Conservation (phyloP, 768 basidiomycete species). For the Strobilomyces confusus region DNA sequence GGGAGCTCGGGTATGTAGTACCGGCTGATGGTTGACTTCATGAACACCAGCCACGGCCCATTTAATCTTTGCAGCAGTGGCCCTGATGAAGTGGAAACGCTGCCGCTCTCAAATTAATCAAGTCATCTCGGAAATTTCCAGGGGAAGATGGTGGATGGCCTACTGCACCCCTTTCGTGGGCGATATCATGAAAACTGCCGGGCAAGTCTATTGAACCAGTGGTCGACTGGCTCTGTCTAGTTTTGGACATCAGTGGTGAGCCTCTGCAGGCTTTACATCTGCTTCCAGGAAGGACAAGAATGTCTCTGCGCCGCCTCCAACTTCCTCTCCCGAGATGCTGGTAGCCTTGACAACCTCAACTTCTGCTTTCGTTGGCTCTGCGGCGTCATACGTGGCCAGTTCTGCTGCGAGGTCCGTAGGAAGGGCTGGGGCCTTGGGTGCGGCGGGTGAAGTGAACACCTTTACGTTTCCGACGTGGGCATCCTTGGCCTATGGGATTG, state of each 20-base stretch:
- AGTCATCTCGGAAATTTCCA: background rate
- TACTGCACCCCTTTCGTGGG: background rate
- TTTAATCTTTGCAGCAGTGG: too few species aligned
- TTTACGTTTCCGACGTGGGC: constrained; percentile 89
- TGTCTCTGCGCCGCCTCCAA: constrained; percentile 55
- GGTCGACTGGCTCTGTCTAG: constrained; percentile 6
- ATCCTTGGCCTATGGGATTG: constrained; percentile 65
- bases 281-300: constrained; percentile 80
- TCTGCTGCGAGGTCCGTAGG: constrained; percentile 86
- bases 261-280: constrained; percentile 66
- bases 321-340: constrained; percentile 20
- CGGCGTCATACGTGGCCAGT: constrained; percentile 78
- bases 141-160: background rate
- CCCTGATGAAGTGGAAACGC: too few species aligned
- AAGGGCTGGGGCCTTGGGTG: constrained; percentile 71
- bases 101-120: background rate
- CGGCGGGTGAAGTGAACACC: constrained; percentile 66
- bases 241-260: constrained; percentile 42
- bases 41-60: too few species aligned
- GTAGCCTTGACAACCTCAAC: constrained; percentile 34
- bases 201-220: constrained; percentile 16
- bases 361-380: constrained; percentile 61
- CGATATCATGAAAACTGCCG: background rate
- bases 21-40: too few species aligned
- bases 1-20: too few species aligned